phyloP scores from a whole-genome alignment of 495 filamentous ascomycete species.

The Glutinoglossum americanum region DNA sequence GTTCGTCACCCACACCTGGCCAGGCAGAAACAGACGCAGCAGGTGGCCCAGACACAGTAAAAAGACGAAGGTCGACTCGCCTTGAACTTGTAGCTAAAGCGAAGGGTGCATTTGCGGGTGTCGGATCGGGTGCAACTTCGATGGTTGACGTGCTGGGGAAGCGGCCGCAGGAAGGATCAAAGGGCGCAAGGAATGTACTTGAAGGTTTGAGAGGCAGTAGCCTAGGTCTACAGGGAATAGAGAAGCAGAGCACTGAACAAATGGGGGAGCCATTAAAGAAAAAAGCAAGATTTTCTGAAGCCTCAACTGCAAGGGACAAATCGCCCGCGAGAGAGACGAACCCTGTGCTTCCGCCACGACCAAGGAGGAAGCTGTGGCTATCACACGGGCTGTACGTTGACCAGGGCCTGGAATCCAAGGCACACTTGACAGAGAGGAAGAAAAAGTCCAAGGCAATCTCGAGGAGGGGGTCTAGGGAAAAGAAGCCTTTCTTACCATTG shows the following conservation, averaged over 20 bases:
- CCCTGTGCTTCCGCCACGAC: conserved; percentile 19
- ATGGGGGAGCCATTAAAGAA: conserved; percentile 13
- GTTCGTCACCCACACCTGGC: conserved; percentile 15
- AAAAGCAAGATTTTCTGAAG: conserved; percentile 27
- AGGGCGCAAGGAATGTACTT: conserved; percentile 18
- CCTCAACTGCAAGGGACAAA: conserved; percentile 22
- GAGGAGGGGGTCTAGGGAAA: conserved; percentile 23
- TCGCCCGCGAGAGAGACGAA: conserved; percentile 17
- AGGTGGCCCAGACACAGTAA: conserved; percentile 9
- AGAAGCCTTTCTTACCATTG: conserved; percentile 31
- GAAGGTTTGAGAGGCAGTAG: conserved; percentile 19
- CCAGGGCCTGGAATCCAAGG: conserved; percentile 43
- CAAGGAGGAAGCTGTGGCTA: conserved; percentile 46
- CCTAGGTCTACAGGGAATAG: conserved; percentile 6
- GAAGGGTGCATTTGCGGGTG: conserved; percentile 16
- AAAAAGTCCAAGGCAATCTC: conserved; percentile 31
- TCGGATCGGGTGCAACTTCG: conserved; percentile 11
- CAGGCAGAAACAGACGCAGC: conserved; percentile 21
- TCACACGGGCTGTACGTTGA: conserved; percentile 75
- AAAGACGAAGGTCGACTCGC: conserved; percentile 20
- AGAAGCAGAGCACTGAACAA: neutral
- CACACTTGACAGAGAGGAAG: conserved; percentile 39
- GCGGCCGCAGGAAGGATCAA: conserved; percentile 25
- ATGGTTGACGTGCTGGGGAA: conserved; percentile 31
- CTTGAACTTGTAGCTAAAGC: conserved; percentile 23